Percentiles rank a stretch among this genome's conserved stretches.
phyloP scores from a whole-genome alignment of 306 rosid species.

The Castanea mollissima region DNA sequence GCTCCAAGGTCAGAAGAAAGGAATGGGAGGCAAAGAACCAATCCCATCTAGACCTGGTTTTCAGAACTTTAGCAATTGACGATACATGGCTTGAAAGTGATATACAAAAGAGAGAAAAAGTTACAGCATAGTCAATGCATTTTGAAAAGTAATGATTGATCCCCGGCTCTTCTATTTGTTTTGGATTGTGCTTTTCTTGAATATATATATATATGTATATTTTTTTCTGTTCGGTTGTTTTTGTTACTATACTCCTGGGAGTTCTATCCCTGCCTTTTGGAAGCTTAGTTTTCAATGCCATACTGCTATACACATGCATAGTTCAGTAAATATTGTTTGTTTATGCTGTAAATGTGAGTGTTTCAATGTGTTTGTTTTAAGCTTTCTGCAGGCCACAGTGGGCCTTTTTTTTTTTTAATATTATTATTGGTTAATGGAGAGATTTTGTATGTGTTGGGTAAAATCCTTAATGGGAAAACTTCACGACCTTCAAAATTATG shows the following conservation, averaged over 20 bases:
- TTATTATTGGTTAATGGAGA: conserved; percentile 5
- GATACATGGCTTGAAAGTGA: conserved; percentile 29
- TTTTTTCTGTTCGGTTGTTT: conserved; percentile 10
- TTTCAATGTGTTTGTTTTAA: conserved; percentile 23
- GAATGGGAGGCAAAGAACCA: conserved; percentile 52
- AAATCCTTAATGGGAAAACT: too few species aligned
- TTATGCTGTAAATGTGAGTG: conserved; percentile 48
- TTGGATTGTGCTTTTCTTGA: conserved; percentile 31
- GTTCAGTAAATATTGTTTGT: conserved; percentile 32
- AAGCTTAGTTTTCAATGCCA: conserved; percentile 27
- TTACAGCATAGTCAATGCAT: conserved; percentile 39
- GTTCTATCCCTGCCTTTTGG: conserved; percentile 25
- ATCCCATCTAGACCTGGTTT: conserved; percentile 41
- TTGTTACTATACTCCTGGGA: conserved; percentile 21
- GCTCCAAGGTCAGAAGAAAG: conserved; percentile 71
- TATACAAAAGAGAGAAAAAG: conserved; percentile 22
- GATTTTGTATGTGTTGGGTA: neutral
- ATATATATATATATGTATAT: conserved; percentile 16
- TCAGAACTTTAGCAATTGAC: conserved; percentile 23
- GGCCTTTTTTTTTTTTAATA: neutral
- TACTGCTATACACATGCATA: conserved; percentile 29
- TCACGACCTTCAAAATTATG: too few species aligned
- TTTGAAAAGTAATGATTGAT: conserved; percentile 32
- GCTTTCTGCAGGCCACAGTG: conserved; percentile 33
- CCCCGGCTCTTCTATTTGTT: conserved; percentile 28